Evolutionary conservation across 2,329 filamentous ascomycete genomes (phyloP), one percentile per base, ranked within the genome.

Genomic region (Apiospora malaysiana): DNA sequence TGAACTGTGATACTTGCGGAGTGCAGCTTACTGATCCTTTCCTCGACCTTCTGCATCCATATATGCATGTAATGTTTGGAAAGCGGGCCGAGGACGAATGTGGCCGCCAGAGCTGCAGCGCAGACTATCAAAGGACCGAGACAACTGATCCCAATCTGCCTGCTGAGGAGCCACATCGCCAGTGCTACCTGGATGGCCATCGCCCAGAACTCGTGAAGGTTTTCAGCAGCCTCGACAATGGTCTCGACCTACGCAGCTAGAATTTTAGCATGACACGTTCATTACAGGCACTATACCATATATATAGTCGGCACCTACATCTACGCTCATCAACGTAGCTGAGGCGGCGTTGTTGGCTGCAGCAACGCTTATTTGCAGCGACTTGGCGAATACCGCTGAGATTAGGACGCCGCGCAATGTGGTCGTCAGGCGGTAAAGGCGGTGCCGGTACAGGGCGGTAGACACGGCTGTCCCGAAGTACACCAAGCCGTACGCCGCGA

Each of bases 171-270:
- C 63, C 66, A 70, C 9, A 72, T 18, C 14, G 69, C 71, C 16
- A 69, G 40, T 25, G 43, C 59, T 12, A 71, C 68, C 70, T 77
- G 76, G 2, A 74, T 71, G 32, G 75, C 77, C 75, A 77, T 77
- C 16, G 21, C 59, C 40, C 21, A n/a, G 59, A 16, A 12, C 7
- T n/a, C 27, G 16, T 37, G 27, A 66, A 14, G 25, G 40, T 32
- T 42, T 21, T 18, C 40, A 3, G 18, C 47, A 8, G 47, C 18
- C 18, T 51, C 23, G 47, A 51, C 21, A 43, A 14, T 40, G 25
- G 10, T 42, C 4, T 37, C 59, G 40, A 9, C 25, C 21, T 43
- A 40, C 25, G 25, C 37, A 23, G 59, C 59, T 37, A 14, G 40
- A 16, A 37, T 32, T 37, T 37, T n/a, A 42, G 59, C 21, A 42